phyloP scores from a whole-genome alignment of 2,329 filamentous ascomycete genomes.

The Byssoonygena ceratinophila region DNA sequence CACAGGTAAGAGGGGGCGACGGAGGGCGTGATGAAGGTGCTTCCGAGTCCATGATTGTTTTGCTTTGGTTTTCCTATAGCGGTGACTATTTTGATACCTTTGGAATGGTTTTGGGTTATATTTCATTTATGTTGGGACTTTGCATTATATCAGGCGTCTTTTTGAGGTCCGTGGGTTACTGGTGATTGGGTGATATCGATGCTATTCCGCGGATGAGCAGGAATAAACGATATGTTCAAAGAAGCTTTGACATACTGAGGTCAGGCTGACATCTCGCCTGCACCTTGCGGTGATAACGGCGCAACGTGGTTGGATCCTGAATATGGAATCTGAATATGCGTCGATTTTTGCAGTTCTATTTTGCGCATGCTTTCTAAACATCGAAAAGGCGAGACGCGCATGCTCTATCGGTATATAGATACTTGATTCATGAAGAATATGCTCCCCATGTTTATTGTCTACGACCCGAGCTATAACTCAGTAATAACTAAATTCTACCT shows the following conservation, averaged over 20 bases:
- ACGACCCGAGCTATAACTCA: no score
- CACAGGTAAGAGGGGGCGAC: conserved; percentile 32
- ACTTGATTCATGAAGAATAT: no score
- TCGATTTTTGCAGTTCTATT: background rate
- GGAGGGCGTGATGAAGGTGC: conserved; percentile 24
- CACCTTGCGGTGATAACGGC: no score
- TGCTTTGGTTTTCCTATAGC: conserved; percentile 2
- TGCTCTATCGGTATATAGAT: no score
- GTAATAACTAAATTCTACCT: background rate
- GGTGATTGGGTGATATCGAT: background rate
- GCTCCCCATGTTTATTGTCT: no score
- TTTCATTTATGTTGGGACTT: background rate
- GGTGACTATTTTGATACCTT: background rate
- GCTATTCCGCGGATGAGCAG: background rate
- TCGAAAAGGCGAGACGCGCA: background rate
- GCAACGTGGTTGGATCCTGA: background rate
- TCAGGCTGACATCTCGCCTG: no score
- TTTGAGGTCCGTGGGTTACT: background rate
- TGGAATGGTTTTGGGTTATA: background rate
- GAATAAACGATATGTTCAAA: no score
- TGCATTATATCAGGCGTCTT: conserved; percentile 4
- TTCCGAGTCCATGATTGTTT: conserved; percentile 1
- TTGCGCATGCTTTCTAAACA: background rate
- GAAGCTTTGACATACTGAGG: no score
- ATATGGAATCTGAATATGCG: background rate